Base-by-base conservation (phyloP, 2,329 filamentous ascomycete species). In the Sclerotinia trifoliorum region DNA sequence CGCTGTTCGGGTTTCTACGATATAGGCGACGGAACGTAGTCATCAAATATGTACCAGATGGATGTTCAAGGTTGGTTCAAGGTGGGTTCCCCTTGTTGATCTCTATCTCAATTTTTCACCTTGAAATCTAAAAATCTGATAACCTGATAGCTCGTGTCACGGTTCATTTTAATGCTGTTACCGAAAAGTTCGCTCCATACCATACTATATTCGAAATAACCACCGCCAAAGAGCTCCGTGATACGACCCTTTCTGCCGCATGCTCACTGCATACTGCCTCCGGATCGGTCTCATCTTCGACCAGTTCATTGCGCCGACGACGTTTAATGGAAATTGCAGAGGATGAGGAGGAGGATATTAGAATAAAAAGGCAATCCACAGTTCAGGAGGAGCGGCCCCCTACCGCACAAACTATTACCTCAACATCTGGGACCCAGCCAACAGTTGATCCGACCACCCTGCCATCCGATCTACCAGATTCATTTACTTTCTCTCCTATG, bases 241-340 rank as follows among this genome's bases (percentile, higher is more conserved):
- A 99, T 78, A 90, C 91, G 70, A 91, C 92, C 72, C 85, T 99
- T 65, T 94, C 93, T 13, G 88, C 93, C 44, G 92, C 92, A 66
- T 97, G 94, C 80, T 93, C 93, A 55, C 83, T 97, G 66, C 93
- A 97, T 80, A 91, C 94, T 51, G 92, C 93, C 10, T 92, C 92
- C 17, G 90, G 90, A 51, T 96, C 94, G 26, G 92, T 89, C 73
- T 93, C 90, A 35, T 96, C 94, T 15, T 94, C 92, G 5, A 91
- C 87, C 61, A 93, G 91, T 77, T 96, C 93, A 6, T 82, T 93
- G 72, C 87, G 90, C 69, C 85, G 89, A 76, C 87, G 90, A 74
- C 89, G 92, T 73, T 82, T 98, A 74, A 90, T 94, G 81, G 94
- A 96, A 80, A 97, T 98, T 77, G 89, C 90, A n/a, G 95, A 98